Base-by-base conservation (phyloP, 2,329 filamentous ascomycete species). In the Lasiodiplodia gonubiensis region DNA sequence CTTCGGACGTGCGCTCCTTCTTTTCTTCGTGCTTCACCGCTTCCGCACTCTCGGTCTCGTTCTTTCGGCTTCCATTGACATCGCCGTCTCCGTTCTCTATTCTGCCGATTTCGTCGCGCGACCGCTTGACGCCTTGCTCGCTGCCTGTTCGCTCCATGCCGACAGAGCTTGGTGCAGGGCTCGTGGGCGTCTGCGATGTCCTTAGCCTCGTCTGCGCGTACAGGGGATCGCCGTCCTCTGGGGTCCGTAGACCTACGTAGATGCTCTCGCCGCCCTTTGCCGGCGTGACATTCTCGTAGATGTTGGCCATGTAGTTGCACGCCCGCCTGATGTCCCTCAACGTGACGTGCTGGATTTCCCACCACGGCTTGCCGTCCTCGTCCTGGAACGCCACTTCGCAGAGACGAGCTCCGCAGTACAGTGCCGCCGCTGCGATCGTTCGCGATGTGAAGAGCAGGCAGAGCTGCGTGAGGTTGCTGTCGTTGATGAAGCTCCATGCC, bases 401-500 rank as follows among this genome's bases (percentile, higher is more conserved):
- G 73, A 93, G 90, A 52, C 89, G 88, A 68, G 92, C 91, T 6
- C 92, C 92, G 69, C 94, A 95, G 80, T 96, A 97, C 30, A 99
- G 86, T 21, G 93, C 90, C 30, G 89, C 90, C 37, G 94, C 91
- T 18, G 94, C 93, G 64, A 98, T 92, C 48, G 93, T 92, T 49
- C 89, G 87, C 18, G 93, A 88, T 23, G 89, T 88, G 77, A 94
- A 91, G 35, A 96, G 84, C 3, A 99, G 85, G 68, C 94, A 96
- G 59, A 98, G 84, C 49, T 90, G 88, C 0, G 94, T 98, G 69
- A 94, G 88, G 71, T 89, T 92, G 23, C 91, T 91, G 79, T 99
- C 95, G 76, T 96, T 97, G 70, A 97, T 88, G 74, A 97, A 98
- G 0, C 93, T 91, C 93, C 95, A 98, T 0, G 93, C 91, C 0